Evolutionary conservation across 2,329 filamentous ascomycete genomes (phyloP).

Genomic region (Aureobasidium pullulans): DNA sequence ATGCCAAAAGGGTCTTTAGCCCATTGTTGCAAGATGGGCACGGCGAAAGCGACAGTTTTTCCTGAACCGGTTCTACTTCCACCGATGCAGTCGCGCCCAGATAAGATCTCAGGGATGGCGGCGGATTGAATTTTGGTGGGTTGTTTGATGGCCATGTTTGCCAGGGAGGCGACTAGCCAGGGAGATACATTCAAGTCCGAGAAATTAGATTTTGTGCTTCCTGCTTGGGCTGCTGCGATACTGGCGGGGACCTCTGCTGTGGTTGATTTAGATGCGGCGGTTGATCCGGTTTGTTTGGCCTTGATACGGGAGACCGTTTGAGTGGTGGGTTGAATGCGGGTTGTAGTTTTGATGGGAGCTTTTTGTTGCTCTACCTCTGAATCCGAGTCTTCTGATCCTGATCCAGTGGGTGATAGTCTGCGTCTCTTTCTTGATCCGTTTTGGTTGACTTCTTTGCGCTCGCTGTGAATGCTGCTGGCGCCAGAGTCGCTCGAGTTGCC

Average conservation of each 20-base stretch:
- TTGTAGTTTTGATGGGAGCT: background rate
- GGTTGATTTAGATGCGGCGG: background rate
- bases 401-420: conserved; percentile 17
- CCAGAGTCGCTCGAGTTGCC: conserved; percentile 2
- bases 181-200: conserved; percentile 24
- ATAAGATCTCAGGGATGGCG: conserved; percentile 87
- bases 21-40: conserved; percentile 91
- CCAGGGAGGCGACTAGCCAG: conserved; percentile 80
- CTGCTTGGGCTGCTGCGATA: conserved; percentile 24
- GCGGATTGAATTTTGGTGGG: conserved; percentile 90
- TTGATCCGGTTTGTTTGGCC: conserved; percentile 15
- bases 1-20: conserved; percentile 86
- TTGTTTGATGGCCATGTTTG: conserved; percentile 69
- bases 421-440: conserved; percentile 20
- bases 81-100: conserved; percentile 89
- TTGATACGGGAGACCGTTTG: conserved; percentile 20
- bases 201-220: conserved; percentile 24
- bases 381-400: conserved; percentile 11
- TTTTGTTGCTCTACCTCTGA: conserved; percentile 1
- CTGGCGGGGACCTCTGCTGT: conserved; percentile 13
- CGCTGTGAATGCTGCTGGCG: background rate
- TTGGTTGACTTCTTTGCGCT: conserved; percentile 2
- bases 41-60: conserved; percentile 93
- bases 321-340: conserved; percentile 4
- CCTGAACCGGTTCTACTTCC: conserved; percentile 91